Evolutionary conservation across 1,284 basidiomycete genomes (phyloP).

Genomic region (Fistulinella staudtii): DNA sequence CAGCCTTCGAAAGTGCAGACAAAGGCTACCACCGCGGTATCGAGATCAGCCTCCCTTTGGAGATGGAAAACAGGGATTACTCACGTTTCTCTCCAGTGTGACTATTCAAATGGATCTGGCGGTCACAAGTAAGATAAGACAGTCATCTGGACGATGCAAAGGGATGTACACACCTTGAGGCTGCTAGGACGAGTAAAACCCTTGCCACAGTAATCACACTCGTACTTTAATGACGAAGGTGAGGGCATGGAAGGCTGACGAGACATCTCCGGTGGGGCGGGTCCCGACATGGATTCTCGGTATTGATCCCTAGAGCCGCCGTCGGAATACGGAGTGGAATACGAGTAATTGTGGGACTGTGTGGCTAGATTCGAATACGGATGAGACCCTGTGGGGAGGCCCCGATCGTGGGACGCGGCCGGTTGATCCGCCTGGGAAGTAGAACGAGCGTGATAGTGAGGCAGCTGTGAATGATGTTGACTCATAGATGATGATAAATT

Average conservation of each 20-base stretch:
- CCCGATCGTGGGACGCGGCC: conserved; percentile 29
- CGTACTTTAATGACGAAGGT: conserved; percentile 53
- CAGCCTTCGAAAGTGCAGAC: conserved; percentile 71
- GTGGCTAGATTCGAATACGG: conserved; percentile 22
- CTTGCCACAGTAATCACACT: conserved; percentile 74
- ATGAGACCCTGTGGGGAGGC: conserved; percentile 22
- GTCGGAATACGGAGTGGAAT: conserved; percentile 12
- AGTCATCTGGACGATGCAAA: conserved; percentile 6
- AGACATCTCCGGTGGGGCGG: conserved; percentile 10
- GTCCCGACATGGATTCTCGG: conserved; percentile 14
- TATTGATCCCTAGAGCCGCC: conserved; percentile 21
- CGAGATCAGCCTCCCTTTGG: conserved; percentile 4
- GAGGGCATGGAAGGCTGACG: conserved; percentile 22
- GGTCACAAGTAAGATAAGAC: conserved; percentile 9
- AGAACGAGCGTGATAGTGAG: conserved; percentile 24
- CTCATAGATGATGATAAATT: conserved; percentile 20
- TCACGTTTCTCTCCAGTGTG: conserved; percentile 83
- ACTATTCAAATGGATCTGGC: conserved; percentile 77
- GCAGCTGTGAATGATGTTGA: conserved; percentile 23
- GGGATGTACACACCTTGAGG: conserved; percentile 52
- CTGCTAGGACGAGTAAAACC: conserved; percentile 79
- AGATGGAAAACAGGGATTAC: conserved; percentile 25
- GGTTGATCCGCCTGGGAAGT: conserved; percentile 29
- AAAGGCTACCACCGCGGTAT: conserved; percentile 51
- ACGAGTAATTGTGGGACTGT: conserved; percentile 23